Evolutionary conservation across 2,329 filamentous ascomycete genomes (phyloP).

Genomic region (Nemania sp.): DNA sequence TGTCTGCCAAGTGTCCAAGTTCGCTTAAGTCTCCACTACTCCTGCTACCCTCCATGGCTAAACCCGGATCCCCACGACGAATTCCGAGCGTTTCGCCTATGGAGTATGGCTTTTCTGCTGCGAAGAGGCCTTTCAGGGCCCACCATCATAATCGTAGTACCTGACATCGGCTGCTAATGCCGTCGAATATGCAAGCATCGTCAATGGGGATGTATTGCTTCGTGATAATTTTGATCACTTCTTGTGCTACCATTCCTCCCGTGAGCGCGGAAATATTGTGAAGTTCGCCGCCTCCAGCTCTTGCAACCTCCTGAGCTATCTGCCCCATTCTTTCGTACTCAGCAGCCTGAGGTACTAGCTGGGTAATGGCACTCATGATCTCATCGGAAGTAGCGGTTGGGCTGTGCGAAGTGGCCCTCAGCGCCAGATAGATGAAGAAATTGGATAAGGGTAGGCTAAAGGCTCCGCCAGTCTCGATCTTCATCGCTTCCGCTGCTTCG

Average conservation of each 20-base stretch:
- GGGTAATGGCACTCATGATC: constrained; percentile 53
- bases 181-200: constrained; percentile 72
- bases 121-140: constrained; percentile 25
- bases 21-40: constrained; percentile 35
- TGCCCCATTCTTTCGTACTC: constrained; percentile 54
- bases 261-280: constrained; percentile 89
- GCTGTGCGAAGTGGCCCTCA: constrained; percentile 56
- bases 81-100: constrained; percentile 36
- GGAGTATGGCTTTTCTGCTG: constrained; percentile 28
- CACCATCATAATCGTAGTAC: constrained; percentile 55
- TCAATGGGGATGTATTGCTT: constrained; percentile 73
- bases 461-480: constrained; percentile 38
- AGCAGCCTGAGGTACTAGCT: constrained; percentile 51
- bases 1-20: constrained; percentile 35
- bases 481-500: constrained; percentile 51
- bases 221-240: constrained; percentile 87
- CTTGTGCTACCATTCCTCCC: constrained; percentile 94
- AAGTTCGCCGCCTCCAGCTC: constrained; percentile 81
- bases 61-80: constrained; percentile 39
- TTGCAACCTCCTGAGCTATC: constrained; percentile 67
- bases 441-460: constrained; percentile 59
- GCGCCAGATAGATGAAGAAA: constrained; percentile 69
- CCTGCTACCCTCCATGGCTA: constrained; percentile 35
- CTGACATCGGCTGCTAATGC: constrained; percentile 64
- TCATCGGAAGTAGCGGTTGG: constrained; percentile 52